Percentiles rank a stretch among this genome's conserved stretches.
Evolutionary conservation across 768 basidiomycete species (phyloP).

Genomic region (Arthromyces matolae): DNA sequence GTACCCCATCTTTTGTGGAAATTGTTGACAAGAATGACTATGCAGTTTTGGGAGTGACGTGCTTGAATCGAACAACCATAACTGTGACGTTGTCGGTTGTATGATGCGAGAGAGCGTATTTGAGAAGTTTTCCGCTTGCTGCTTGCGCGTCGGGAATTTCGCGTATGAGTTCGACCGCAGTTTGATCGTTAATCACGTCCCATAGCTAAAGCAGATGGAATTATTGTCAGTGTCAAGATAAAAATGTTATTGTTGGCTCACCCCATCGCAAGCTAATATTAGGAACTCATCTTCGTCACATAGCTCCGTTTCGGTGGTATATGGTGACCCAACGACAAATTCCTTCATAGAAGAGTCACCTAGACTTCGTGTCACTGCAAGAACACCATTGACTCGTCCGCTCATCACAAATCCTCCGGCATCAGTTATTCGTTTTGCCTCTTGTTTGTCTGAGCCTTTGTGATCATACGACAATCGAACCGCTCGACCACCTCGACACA

Average conservation of each 20-base stretch:
- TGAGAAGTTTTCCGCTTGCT: conserved; percentile 71
- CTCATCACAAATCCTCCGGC: conserved; percentile 99
- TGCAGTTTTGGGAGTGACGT: conserved; percentile 21
- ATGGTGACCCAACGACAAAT: conserved; percentile 96
- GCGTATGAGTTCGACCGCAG: conserved; percentile 81
- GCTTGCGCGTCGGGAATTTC: conserved; percentile 72
- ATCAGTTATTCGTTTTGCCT: conserved; percentile 95
- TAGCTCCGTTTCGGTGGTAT: conserved; percentile 95
- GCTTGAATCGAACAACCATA: conserved; percentile 81
- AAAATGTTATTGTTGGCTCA: conserved; percentile 48
- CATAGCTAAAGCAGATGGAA: conserved; percentile 76
- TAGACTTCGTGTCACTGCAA: conserved; percentile 92
- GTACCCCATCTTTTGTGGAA: background rate
- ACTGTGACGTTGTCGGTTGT: conserved; percentile 95
- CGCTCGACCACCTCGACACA: conserved; percentile 87
- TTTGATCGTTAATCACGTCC: conserved; percentile 93
- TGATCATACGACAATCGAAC: conserved; percentile 97
- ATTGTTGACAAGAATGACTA: background rate
- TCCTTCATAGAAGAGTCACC: conserved; percentile 99
- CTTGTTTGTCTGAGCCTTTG: conserved; percentile 95
- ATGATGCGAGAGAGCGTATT: conserved; percentile 83
- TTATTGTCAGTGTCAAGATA: conserved; percentile 11
- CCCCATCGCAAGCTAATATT: conserved; percentile 96
- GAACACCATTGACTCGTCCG: conserved; percentile 94
- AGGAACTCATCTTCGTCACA: conserved; percentile 91